Conservation (phyloP, 805 yeast genomes). For the Kurtzmaniella cleridarum region DNA sequence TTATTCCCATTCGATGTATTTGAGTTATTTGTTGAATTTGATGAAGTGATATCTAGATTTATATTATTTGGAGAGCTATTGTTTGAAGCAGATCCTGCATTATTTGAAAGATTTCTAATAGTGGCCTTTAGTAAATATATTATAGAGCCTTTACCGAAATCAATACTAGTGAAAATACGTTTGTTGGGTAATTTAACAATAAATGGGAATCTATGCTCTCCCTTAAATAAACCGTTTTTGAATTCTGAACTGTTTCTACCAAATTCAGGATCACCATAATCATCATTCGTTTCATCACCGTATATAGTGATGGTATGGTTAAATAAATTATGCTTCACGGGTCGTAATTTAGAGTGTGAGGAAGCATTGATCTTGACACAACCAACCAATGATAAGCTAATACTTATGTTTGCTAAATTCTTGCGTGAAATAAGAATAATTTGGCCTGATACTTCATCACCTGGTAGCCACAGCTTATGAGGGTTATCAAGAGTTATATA, state of each 20-base stretch:
- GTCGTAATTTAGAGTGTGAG: conserved; percentile 49
- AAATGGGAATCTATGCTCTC: conserved; percentile 87
- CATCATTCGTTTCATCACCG: conserved; percentile 34
- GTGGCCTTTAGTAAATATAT: conserved; percentile 57
- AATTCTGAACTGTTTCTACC: conserved; percentile 12
- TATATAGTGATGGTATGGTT: conserved; percentile 55
- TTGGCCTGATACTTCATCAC: conserved; percentile 67
- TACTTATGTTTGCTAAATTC: conserved; percentile 48
- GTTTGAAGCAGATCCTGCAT: conserved; percentile 1
- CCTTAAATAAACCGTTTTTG: conserved; percentile 56
- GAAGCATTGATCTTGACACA: conserved; percentile 49
- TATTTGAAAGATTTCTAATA: conserved; percentile 14
- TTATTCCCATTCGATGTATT: conserved; percentile 5
- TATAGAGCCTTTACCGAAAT: conserved; percentile 84
- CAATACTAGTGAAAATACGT: conserved; percentile 66
- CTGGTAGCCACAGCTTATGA: conserved; percentile 74
- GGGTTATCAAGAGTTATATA: conserved; percentile 69
- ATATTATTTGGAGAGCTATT: conserved; percentile 2
- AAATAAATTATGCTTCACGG: conserved; percentile 48
- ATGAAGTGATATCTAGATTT: conserved; percentile 1
- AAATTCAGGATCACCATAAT: conserved; percentile 11
- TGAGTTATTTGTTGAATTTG: neutral
- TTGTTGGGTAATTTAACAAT: conserved; percentile 73
- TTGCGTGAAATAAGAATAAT: conserved; percentile 51
- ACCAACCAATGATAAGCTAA: conserved; percentile 53